Base-by-base conservation (phyloP, 768 basidiomycete species). In the Serendipita vermifera region DNA sequence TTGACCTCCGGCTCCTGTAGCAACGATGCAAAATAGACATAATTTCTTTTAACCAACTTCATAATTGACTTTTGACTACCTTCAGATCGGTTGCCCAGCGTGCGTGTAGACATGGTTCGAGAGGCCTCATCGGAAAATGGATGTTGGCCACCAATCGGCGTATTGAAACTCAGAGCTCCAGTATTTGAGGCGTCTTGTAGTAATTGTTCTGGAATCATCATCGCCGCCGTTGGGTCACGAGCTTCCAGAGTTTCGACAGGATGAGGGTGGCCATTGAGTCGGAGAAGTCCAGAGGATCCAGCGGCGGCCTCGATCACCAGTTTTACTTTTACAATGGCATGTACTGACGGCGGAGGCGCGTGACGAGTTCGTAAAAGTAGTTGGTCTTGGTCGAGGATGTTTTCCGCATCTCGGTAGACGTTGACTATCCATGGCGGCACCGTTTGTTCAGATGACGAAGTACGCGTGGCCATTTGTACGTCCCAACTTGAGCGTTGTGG, bases 1-100 rank as follows among this genome's bases (percentile, higher is more conserved):
- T 99, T 99, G 2, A 91, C 90, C 68, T 97, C 92, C 0, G 96
- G 96, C 64, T 98, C 94, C 68, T 98, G 96, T 48, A 99, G 69
- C 46, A 99, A 72, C 0, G 93, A 96, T 1, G 93, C 93, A 67
- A 99, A 98, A 69, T 98, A 97, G 55, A 98, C 97, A 64, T 99
- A 99, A 67, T 88, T 94, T 58, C 96, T 76, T 64, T 83, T 79
- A 20, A 97, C 87, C 60, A 91, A 75, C 3, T 87, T 82, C 14
- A 87, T 64, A n/a, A 98, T 85, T 3, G 83, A 80, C 66, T 91
- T 89, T 60, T 89, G 83, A 4, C 80, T 84, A 1, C 77, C 78
- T 4, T 78, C 69, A 22, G 74, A 69, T 11, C 66, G 80, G 66
- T 70, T 83, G 29, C 68, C 7, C 4, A 33, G 51, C n/a, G 68